Base-by-base conservation (phyloP, 306 rosid species). In the Elaeagnus macrophylla region DNA sequence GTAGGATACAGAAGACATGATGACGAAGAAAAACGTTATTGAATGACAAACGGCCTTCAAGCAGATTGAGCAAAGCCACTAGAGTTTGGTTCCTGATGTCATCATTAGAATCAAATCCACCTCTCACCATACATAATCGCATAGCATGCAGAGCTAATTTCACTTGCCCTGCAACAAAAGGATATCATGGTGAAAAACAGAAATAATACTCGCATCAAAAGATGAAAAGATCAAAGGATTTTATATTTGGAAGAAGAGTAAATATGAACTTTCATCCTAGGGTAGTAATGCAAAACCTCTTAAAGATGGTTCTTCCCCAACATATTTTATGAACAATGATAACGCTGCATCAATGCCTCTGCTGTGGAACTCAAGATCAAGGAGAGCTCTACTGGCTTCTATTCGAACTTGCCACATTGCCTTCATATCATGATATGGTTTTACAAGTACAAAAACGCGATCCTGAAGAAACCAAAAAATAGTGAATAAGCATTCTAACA, bases 281-380 rank as follows among this genome's bases (percentile, higher is more conserved):
- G 48, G 55, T 71, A 60, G 48, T 53, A 45, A 39, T 32, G 37
- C 62, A 12, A 56, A 67, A 91, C 97, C 97, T 84, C 89, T 79
- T 52, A 80, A 60, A 25, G 97, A 86, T 17, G 73, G 81, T 75
- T 91, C 97, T 64, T 82, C 96, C 65, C 76, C 87, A 53, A 84
- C 48, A 74, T 80, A 84, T 76, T 69, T 78, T 57, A 84, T 67
- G 61, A 91, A 91, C 71, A 87, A 67, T 15, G 78, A 68, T 55
- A 87, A 65, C 10, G 82, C 86, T 3, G 89, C 79, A 56, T 84
- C 86, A 66, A 80, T 71, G 73, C 96, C 95, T 63, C 83, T 78
- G 79, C 75, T 64, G 65, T 87, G 93, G 74, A 78, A 86, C 71
- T 91, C 97, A 18, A 91, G 95, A 75, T 91, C 97, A 69, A 91